Evolutionary conservation across 2,329 filamentous ascomycete genomes (phyloP).

Genomic region (Huntiella moniliformis): DNA sequence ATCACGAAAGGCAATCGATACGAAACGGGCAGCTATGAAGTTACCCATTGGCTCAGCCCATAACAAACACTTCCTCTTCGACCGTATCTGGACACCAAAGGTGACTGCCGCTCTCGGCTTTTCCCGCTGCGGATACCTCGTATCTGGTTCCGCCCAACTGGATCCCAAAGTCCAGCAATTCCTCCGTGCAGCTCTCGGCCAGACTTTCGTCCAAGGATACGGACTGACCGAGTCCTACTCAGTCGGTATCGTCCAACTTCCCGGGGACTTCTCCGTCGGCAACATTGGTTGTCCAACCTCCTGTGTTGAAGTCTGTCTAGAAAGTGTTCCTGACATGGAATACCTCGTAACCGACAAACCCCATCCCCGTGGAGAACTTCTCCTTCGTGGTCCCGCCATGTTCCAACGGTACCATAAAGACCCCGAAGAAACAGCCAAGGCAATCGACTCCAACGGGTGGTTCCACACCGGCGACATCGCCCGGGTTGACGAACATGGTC

Average conservation of each 20-base stretch:
- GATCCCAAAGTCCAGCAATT: conserved; percentile 80
- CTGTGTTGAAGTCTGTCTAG: conserved; percentile 55
- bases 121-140: conserved; percentile 51
- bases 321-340: conserved; percentile 85
- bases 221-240: conserved; percentile 91
- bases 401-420: conserved; percentile 87
- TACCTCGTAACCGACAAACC: conserved; percentile 80
- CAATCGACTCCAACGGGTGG: conserved; percentile 78
- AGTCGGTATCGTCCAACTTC: conserved; percentile 48
- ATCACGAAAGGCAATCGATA: conserved; percentile 57
- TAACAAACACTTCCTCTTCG: conserved; percentile 60
- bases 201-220: conserved; percentile 70
- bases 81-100: conserved; percentile 81
- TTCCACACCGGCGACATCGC: conserved; percentile 92
- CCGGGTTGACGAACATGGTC: conserved; percentile 64
- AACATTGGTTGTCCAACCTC: conserved; percentile 62
- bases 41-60: conserved; percentile 54
- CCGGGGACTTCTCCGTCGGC: conserved; percentile 53
- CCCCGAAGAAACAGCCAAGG: conserved; percentile 65
- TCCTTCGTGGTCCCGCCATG: conserved; percentile 60
- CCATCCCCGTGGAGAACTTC: conserved; percentile 71
- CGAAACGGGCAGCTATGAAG: conserved; percentile 65
- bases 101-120: conserved; percentile 68
- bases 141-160: conserved; percentile 78
- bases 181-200: conserved; percentile 64